Evolutionary conservation across 768 basidiomycete species (phyloP), one percentile per base, ranked within the genome.

Genomic region (Naganishia randhawae): DNA sequence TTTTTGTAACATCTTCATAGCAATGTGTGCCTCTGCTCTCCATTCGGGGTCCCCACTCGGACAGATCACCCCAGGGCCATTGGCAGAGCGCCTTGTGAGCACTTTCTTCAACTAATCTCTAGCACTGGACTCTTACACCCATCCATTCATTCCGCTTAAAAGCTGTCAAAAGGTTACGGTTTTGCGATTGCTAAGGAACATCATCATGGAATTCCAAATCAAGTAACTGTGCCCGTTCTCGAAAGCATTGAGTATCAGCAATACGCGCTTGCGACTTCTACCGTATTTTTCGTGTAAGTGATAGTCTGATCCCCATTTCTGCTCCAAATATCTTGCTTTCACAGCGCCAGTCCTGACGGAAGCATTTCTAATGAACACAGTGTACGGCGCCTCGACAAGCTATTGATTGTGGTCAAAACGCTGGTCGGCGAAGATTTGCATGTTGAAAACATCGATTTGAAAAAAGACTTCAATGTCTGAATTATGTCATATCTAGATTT

Each of bases 351-450:
- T 10, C 57, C n/a, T n/a, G n/a, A n/a, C n/a, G n/a, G n/a, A n/a
- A n/a, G n/a, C n/a, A n/a, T n/a, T n/a, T n/a, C n/a, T n/a, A n/a
- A n/a, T n/a, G 33, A 33, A 53, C 45, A 13, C 0, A 84, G 92
- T 45, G 81, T 92, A n/a, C 84, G 84, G 7, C 84, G 89, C 11
- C 80, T 93, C 14, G 91, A 93, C 75, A 82, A 85, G 62, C 79
- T 92, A 67, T 89, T 92, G 86, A 74, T 91, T 2, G 89, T 89
- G 2, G 85, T 86, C 17, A 93, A 93, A 76, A 89, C 92, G 78
- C 82, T 92, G 51, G 89, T 92, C 0, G 91, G 91, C 1, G 91
- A 92, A 76, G 88, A 89, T 72, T 91, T 68, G 17, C 67, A 68
- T 42, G 33, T 68, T 16, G 57, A 61, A 25, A 55, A 68, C 29